These are phyloP conservation scores for Colletotrichum sp. DNA, from an alignment of 2,329 filamentous ascomycete genomes.

Conservation along the genomic window DNA sequence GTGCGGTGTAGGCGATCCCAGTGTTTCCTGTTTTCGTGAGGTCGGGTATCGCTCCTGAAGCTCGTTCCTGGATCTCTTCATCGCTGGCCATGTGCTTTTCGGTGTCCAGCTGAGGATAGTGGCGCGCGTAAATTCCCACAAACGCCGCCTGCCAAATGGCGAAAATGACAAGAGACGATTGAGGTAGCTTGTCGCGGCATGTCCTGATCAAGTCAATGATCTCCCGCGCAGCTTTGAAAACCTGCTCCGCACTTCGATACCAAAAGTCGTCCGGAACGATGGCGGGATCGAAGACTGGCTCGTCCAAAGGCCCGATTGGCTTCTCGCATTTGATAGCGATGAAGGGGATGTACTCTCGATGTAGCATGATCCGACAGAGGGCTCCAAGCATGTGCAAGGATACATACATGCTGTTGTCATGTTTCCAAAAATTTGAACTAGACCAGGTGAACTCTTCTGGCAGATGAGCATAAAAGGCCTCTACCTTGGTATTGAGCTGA, in stretches of 20 bases:
- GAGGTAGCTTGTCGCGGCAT: conserved; percentile 65
- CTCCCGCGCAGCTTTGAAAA: conserved; percentile 67
- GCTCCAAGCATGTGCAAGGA: conserved; percentile 71
- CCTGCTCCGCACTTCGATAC: conserved; percentile 64
- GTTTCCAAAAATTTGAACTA: conserved; percentile 66
- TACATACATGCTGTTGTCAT: conserved; percentile 71
- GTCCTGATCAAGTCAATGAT: conserved; percentile 70
- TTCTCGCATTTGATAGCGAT: conserved; percentile 60
- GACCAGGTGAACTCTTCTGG: conserved; percentile 49
- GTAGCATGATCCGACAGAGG: conserved; percentile 71
- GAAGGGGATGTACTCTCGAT: conserved; percentile 73
- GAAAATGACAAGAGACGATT: conserved; percentile 72
- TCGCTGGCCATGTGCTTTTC: conserved; percentile 54
- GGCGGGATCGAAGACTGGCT: conserved; percentile 56
- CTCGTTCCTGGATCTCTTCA: conserved; percentile 35
- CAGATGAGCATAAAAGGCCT: conserved; percentile 50
- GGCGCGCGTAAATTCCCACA: conserved; percentile 67
- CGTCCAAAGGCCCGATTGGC: conserved; percentile 63
- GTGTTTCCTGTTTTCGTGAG: conserved; percentile 47
- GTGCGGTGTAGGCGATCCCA: conserved; percentile 52
- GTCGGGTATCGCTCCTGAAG: conserved; percentile 26
- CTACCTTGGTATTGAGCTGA: conserved; percentile 55
- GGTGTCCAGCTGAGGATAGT: conserved; percentile 73
- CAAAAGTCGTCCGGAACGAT: conserved; percentile 62
- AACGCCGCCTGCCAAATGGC: conserved; percentile 72